These are phyloP conservation scores for Limnomonas spitsbergensis DNA, from an alignment of 139 green algal genomes.

Conservation along the genomic window DNA sequence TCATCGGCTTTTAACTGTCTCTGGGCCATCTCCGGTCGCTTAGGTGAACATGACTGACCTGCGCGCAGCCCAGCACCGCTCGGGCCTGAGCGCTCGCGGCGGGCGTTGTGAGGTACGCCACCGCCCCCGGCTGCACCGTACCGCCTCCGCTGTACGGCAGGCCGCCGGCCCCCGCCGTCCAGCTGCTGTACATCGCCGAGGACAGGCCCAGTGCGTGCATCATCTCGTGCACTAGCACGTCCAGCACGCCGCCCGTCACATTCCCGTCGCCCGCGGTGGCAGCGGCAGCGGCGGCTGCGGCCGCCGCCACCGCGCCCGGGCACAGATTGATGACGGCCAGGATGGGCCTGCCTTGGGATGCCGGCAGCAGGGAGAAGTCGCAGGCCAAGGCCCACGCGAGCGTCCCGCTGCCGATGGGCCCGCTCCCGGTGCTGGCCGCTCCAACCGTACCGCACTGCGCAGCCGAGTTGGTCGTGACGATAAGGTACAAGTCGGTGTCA, in stretches of 20 bases:
- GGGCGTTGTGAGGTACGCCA: background rate
- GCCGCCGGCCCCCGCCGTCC: background rate
- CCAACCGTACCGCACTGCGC: background rate
- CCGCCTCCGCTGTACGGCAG: background rate
- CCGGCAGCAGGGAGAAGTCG: conserved; percentile 7
- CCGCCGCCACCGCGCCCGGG: background rate
- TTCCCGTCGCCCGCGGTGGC: background rate
- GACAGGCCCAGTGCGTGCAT: conserved; percentile 12
- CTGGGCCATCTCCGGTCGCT: too few species aligned
- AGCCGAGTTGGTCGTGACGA: background rate
- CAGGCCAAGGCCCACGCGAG: conserved; percentile 15
- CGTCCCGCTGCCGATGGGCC: background rate
- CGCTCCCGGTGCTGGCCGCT: background rate
- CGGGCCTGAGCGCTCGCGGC: background rate
- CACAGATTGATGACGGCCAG: conserved; percentile 12
- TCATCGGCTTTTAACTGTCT: too few species aligned
- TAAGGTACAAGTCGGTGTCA: background rate
- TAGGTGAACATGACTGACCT: too few species aligned
- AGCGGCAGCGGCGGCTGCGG: background rate
- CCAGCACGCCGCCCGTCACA: background rate
- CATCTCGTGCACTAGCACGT: conserved; percentile 14
- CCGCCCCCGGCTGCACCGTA: background rate
- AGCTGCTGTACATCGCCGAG: conserved; percentile 10
- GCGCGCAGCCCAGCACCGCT: background rate
- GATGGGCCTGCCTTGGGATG: background rate